Evolutionary conservation across 768 basidiomycete species (phyloP).

Genomic region (Coprinopsis sp.): DNA sequence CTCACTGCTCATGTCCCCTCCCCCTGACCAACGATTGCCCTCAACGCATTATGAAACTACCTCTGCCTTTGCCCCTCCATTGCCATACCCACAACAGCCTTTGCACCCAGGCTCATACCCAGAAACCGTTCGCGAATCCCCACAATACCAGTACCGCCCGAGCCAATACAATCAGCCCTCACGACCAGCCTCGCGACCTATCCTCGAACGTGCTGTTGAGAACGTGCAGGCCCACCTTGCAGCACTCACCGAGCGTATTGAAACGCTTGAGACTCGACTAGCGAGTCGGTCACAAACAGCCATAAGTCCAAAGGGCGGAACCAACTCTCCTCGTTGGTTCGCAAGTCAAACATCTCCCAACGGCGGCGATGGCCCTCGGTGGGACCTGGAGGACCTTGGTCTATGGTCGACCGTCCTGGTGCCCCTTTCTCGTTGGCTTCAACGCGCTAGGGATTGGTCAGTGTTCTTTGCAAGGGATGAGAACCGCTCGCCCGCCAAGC

Average conservation of each 20-base stretch:
- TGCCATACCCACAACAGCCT: slow-evolving; percentile 31
- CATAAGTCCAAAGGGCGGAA: slow-evolving; percentile 30
- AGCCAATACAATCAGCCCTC: slow-evolving; percentile 32
- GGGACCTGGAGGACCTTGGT: slow-evolving; percentile 79
- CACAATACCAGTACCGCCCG: slow-evolving; percentile 22
- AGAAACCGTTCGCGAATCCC: slow-evolving; percentile 35
- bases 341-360: slow-evolving; percentile 37
- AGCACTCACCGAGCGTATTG: slow-evolving; percentile 79
- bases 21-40: slow-evolving; percentile 48
- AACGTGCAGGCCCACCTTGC: slow-evolving; percentile 78
- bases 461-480: slow-evolving; percentile 57
- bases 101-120: slow-evolving; percentile 35
- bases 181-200: slow-evolving; percentile 44
- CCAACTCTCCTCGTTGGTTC: slow-evolving; percentile 36
- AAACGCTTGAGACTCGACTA: slow-evolving; percentile 52
- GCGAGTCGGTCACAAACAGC: slow-evolving; percentile 39
- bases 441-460: slow-evolving; percentile 44
- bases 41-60: slow-evolving; percentile 76
- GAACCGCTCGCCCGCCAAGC: slow-evolving; percentile 57
- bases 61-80: slow-evolving; percentile 61
- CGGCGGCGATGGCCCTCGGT: slow-evolving; percentile 32
- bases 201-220: slow-evolving; percentile 74
- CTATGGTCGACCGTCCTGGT: slow-evolving; percentile 75
- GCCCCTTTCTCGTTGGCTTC: slow-evolving; percentile 52
- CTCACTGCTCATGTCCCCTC: slow-evolving; percentile 55